Evolutionary conservation across 202 grass and related monocot genomes (phyloP).

Genomic region (Panicum virgatum): DNA sequence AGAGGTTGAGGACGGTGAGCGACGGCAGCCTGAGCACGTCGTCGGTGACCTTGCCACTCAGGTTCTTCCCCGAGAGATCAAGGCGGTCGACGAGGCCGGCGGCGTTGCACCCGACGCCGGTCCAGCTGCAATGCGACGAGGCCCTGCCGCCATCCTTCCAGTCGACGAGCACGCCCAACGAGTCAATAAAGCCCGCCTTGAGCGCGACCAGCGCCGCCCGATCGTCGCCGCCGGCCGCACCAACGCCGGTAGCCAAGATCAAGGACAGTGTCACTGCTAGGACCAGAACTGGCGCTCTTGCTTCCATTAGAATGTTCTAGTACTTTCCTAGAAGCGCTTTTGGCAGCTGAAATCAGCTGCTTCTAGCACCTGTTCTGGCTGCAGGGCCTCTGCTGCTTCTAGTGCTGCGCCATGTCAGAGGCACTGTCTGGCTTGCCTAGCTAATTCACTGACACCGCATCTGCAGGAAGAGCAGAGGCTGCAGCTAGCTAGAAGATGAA

Average conservation of each 20-base stretch:
- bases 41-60: slow-evolving; percentile 63
- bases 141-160: slow-evolving; percentile 39
- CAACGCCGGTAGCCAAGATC: not conserved
- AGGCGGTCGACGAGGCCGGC: slow-evolving; percentile 54
- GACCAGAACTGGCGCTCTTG: slow-evolving; percentile 28
- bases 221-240: slow-evolving; percentile 28
- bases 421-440: slow-evolving; percentile 24
- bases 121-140: slow-evolving; percentile 72
- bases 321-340: slow-evolving; percentile 26
- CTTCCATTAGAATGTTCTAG: slow-evolving; percentile 33
- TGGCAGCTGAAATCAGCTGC: slow-evolving; percentile 9
- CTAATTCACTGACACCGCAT: slow-evolving; percentile 29
- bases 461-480: slow-evolving; percentile 31
- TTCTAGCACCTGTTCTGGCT: slow-evolving; percentile 32
- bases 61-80: slow-evolving; percentile 71
- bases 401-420: slow-evolving; percentile 51
- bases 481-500: slow-evolving; percentile 37
- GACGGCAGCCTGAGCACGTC: slow-evolving; percentile 53
- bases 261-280: slow-evolving; percentile 28
- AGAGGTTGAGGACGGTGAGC: slow-evolving; percentile 72
- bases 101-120: slow-evolving; percentile 59
- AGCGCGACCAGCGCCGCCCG: slow-evolving; percentile 55
- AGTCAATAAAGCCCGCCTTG: slow-evolving; percentile 61
- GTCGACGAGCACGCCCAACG: slow-evolving; percentile 49
- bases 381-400: slow-evolving; percentile 5